These are phyloP conservation scores for Parmales sp. DNA, from an alignment of 108 stramenopile species.

Conservation along the genomic window DNA sequence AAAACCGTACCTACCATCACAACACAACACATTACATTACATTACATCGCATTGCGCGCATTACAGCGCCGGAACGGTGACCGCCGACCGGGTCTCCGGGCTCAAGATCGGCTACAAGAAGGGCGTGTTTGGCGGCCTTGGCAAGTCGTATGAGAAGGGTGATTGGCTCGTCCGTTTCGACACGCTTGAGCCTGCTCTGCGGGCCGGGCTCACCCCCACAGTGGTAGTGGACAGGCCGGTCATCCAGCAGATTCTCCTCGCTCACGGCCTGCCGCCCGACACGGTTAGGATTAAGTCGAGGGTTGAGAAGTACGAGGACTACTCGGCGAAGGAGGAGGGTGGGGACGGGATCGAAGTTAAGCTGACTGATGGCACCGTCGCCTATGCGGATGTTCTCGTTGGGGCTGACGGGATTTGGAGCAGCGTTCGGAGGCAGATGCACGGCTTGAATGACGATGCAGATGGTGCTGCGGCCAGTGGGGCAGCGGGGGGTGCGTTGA, in stretches of 20 bases:
- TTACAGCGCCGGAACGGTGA: slow-evolving; percentile 75
- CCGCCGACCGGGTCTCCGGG: slow-evolving; percentile 75
- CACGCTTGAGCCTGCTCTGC: slow-evolving; percentile 80
- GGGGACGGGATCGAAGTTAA: slow-evolving; percentile 55
- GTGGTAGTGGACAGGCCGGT: slow-evolving; percentile 93
- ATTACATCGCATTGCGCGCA: no score
- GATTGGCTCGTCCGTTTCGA: slow-evolving; percentile 90
- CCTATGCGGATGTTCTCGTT: slow-evolving; percentile 80
- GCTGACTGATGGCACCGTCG: slow-evolving; percentile 75
- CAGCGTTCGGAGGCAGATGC: slow-evolving; percentile 60
- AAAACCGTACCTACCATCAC: no score
- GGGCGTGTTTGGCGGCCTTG: slow-evolving; percentile 60
- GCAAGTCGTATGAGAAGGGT: slow-evolving; percentile 63
- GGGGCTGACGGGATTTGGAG: slow-evolving; percentile 96
- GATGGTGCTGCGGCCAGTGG: slow-evolving; percentile 77
- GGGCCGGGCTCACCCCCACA: slow-evolving; percentile 80
- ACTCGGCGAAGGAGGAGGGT: no score
- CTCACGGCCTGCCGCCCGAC: slow-evolving; percentile 72
- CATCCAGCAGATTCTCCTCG: slow-evolving; percentile 87
- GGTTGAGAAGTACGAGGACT: slow-evolving; percentile 58
- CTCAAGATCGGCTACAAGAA: slow-evolving; percentile 80
- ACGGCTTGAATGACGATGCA: slow-evolving; percentile 67
- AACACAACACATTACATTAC: no score
- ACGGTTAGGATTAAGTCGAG: slow-evolving; percentile 76
- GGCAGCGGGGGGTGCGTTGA: slow-evolving; percentile 74